Evolutionary conservation across 768 basidiomycete species (phyloP).

Genomic region (Termitomyces eurrhizus): DNA sequence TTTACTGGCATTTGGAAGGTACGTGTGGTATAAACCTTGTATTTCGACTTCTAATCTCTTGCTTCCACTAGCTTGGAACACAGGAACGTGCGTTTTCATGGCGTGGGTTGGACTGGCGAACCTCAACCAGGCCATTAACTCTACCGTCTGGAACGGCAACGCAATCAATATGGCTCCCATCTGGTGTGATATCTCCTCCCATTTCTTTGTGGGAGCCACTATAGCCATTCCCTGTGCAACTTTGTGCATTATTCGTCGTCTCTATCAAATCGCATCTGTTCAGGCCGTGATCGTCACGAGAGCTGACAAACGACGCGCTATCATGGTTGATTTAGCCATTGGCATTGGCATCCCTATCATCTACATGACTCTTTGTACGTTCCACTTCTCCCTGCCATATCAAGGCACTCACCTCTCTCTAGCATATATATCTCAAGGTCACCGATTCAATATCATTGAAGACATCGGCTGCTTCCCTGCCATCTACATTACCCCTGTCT

Average conservation of each 20-base stretch:
- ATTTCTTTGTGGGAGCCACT: slow-evolving; percentile 38
- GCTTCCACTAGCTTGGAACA: slow-evolving; percentile 16
- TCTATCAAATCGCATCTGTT: slow-evolving; percentile 56
- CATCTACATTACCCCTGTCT: slow-evolving; percentile 30
- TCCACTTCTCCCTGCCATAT: neutral
- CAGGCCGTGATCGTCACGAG: slow-evolving; percentile 46
- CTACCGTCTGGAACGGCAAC: slow-evolving; percentile 65
- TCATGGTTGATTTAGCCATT: slow-evolving; percentile 49
- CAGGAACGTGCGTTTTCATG: slow-evolving; percentile 67
- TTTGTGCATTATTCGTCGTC: slow-evolving; percentile 58
- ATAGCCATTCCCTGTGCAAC: slow-evolving; percentile 51
- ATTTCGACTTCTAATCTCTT: neutral
- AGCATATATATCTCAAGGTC: slow-evolving; percentile 46
- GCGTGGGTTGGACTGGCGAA: slow-evolving; percentile 58
- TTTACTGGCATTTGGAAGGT: slow-evolving; percentile 70
- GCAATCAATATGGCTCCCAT: slow-evolving; percentile 50
- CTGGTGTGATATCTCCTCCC: slow-evolving; percentile 62
- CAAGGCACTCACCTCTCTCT: neutral
- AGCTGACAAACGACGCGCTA: slow-evolving; percentile 42
- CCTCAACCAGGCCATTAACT: slow-evolving; percentile 61
- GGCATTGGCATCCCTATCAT: slow-evolving; percentile 51
- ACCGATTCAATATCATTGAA: slow-evolving; percentile 44
- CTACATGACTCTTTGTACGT: slow-evolving; percentile 20
- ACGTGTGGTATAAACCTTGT: neutral
- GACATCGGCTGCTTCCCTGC: slow-evolving; percentile 43